A percentile compares a stretch with the other conserved stretches of the same genome.
Conservation (phyloP, 2,329 filamentous ascomycete genomes). For the Didymella glomerata region DNA sequence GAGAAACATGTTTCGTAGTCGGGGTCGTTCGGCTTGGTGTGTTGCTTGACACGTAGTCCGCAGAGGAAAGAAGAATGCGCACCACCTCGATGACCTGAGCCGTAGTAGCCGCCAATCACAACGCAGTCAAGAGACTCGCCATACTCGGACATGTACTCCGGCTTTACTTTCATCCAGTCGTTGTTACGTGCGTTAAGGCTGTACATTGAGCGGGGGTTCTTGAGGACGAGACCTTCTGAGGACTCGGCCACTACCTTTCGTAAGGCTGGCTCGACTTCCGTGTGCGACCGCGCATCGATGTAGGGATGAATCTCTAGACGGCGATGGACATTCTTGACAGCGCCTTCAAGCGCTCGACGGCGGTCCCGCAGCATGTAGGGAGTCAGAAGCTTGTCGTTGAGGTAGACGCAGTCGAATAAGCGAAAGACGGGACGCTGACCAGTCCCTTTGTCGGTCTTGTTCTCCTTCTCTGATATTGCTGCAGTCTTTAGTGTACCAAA, state of each 20-base stretch:
- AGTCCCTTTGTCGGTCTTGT: conserved; percentile 65
- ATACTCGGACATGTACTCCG: conserved; percentile 97
- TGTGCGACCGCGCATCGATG: conserved; percentile 69
- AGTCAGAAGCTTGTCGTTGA: conserved; percentile 83
- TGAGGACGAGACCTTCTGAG: conserved; percentile 89
- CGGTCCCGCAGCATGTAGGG: conserved; percentile 85
- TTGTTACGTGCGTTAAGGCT: conserved; percentile 88
- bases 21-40: conserved; percentile 63
- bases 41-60: conserved; percentile 78
- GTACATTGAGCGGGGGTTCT: conserved; percentile 90
- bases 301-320: conserved; percentile 85
- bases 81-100: conserved; percentile 84
- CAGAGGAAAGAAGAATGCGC: conserved; percentile 88
- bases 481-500: conserved; percentile 96
- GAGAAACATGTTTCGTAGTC: conserved; percentile 82
- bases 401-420: conserved; percentile 88
- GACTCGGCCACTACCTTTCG: conserved; percentile 85
- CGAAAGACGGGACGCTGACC: conserved; percentile 80
- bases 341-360: conserved; percentile 74
- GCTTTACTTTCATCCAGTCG: conserved; percentile 98
- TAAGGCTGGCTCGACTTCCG: conserved; percentile 80
- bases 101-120: conserved; percentile 91
- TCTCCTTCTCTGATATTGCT: conserved; percentile 79
- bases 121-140: conserved; percentile 92
- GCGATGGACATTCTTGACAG: conserved; percentile 74